Evolutionary conservation across 495 filamentous ascomycete species (phyloP), one percentile per base, ranked within the genome.

Genomic region (Aspergillus saccharolyticus): DNA sequence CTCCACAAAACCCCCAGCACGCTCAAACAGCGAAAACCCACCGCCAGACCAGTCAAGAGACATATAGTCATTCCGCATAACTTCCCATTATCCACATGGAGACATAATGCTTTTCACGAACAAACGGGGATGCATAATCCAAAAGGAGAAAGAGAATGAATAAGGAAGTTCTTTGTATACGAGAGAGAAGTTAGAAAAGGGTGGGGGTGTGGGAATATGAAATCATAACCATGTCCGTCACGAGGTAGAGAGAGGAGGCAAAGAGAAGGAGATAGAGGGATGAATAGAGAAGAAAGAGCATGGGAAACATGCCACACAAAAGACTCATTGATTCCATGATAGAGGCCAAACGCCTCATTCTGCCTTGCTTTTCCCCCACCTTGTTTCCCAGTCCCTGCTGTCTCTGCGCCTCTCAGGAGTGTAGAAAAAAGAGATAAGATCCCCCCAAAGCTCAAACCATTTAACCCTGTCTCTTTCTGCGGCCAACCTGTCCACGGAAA

Each of bases 401-500:
- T 52, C 39, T 49, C 19, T 19, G 25, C 44, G 25, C 30, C 21
- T 49, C 52, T 62, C 63, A 60, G 58, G 54, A 64, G 58, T 28
- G 25, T 61, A 54, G 65, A 55, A 63, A 57, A 57, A 63, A 57
- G 53, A 64, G 59, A 56, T 63, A 58, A 60, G 58, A 53, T 62
- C 55, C 57, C 47, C 47, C 14, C 44, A 7, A 3, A 9, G 17
- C 3, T 52, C 22, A 53, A 60, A 44, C 47, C 44, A 19, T 60
- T 73, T 77, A 77, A 66, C 69, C 74, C 65, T 70, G 68, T 61
- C 74, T 83, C 79, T 85, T 90, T 78, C 94, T 85, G 87, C 96
- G 96, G 68, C 93, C 93, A 74, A 98, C 89, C 76, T 96, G 91
- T 71, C 90, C 90, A 67, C 90, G 90, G 90, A 97, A 98, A 89